Evolutionary conservation across 2,329 filamentous ascomycete species (phyloP).

Genomic region (Beauveria brongniartii): DNA sequence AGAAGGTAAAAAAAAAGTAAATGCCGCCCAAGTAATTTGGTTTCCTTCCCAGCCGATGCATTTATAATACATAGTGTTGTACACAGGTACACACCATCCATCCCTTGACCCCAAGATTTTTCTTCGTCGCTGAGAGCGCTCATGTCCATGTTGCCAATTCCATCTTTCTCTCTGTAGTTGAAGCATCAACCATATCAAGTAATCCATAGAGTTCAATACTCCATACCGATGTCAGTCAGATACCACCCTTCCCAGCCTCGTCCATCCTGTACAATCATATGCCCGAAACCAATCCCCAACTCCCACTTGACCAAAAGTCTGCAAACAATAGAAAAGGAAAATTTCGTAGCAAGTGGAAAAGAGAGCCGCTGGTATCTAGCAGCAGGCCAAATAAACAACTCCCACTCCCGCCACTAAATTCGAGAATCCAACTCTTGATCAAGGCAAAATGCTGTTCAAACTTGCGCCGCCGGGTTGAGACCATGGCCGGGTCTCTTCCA

Average conservation of each 20-base stretch:
- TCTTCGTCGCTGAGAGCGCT: neutral
- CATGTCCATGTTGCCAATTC: neutral
- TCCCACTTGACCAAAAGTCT: neutral
- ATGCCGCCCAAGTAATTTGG: conserved; percentile 1
- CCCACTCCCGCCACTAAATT: neutral
- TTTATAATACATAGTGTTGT: conserved; percentile 9
- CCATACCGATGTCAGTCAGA: neutral
- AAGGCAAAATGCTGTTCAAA: neutral
- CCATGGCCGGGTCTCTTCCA: neutral
- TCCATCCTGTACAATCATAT: neutral
- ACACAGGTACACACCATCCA: conserved; percentile 1
- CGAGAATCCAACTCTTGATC: neutral
- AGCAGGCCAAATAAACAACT: neutral
- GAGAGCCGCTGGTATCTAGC: neutral
- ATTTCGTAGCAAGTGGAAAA: neutral
- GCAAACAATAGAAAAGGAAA: neutral
- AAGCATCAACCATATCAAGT: neutral
- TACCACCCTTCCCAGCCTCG: neutral
- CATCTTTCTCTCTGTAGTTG: neutral
- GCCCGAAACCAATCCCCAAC: neutral
- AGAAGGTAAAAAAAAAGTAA: neutral
- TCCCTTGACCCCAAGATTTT: neutral
- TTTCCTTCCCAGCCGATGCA: conserved; percentile 2
- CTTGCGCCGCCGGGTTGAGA: neutral
- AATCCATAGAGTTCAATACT: neutral